Evolutionary conservation across 2,329 filamentous ascomycete genomes (phyloP).

Genomic region (Bipolaris bicolor): DNA sequence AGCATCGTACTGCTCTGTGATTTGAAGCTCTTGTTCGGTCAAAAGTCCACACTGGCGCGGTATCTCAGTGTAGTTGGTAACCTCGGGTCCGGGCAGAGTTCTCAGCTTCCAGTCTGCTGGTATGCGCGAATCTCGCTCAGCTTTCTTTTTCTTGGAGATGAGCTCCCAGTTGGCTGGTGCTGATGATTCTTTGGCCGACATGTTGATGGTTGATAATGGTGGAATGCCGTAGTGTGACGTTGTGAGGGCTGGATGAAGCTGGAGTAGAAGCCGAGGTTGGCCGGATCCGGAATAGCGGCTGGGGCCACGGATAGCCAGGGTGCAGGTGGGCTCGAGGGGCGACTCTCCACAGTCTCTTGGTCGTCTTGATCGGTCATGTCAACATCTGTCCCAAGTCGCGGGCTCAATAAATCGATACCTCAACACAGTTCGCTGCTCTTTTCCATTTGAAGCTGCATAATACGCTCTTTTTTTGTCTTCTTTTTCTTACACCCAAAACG

Average conservation of each 20-base stretch:
- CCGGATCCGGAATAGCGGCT: conserved; percentile 16
- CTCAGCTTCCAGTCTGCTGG: conserved; percentile 54
- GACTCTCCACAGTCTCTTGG: neutral
- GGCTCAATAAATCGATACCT: neutral
- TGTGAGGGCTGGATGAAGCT: conserved; percentile 5
- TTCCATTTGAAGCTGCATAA: neutral
- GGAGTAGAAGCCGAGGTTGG: conserved; percentile 22
- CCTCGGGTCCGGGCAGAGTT: conserved; percentile 24
- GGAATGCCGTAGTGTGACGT: neutral
- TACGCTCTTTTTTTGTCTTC: neutral
- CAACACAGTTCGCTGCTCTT: neutral
- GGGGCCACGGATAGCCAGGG: conserved; percentile 12
- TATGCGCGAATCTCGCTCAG: conserved; percentile 50
- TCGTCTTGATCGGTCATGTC: neutral
- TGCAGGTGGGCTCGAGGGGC: neutral
- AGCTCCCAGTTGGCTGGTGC: conserved; percentile 46
- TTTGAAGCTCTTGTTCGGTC: conserved; percentile 57
- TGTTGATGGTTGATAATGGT: conserved; percentile 11
- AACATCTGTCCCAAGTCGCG: too few relatives aligned
- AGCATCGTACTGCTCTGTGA: conserved; percentile 62
- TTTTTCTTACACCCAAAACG: neutral
- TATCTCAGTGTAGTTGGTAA: conserved; percentile 51
- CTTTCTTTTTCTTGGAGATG: conserved; percentile 52
- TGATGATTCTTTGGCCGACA: conserved; percentile 19
- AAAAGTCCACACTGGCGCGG: conserved; percentile 62